phyloP scores from a whole-genome alignment of 2,329 filamentous ascomycete genomes.

The Teratosphaeria gauchensis region DNA sequence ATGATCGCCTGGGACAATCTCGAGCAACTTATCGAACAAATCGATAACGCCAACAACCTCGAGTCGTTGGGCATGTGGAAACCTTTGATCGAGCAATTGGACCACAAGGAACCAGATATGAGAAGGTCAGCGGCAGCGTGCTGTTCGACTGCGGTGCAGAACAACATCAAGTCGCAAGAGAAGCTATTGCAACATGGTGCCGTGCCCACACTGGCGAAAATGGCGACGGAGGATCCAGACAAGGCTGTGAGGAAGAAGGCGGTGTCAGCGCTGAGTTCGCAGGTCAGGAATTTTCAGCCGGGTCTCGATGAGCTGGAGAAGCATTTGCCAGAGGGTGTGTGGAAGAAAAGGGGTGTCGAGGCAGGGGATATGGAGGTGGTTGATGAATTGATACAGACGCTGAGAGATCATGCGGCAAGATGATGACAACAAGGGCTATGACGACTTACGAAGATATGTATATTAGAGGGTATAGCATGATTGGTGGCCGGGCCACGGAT shows the following conservation, averaged over 20 bases:
- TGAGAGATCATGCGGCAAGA: constrained; percentile 21
- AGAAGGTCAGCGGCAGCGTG: constrained; percentile 89
- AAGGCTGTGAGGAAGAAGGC: constrained; percentile 71
- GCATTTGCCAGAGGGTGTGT: constrained; percentile 52
- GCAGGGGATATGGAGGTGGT: constrained; percentile 80
- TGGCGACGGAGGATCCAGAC: constrained; percentile 53
- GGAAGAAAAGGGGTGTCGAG: constrained; percentile 53
- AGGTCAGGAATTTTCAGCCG: constrained; percentile 81
- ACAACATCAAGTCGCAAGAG: constrained; percentile 81
- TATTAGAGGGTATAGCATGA: too few relatives aligned
- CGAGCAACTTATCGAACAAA: constrained; percentile 79
- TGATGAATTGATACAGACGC: constrained; percentile 39
- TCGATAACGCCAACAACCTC: constrained; percentile 97
- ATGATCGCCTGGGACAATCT: constrained; percentile 88
- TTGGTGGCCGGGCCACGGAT: too few relatives aligned
- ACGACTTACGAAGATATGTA: too few relatives aligned
- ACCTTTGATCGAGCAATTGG: constrained; percentile 62
- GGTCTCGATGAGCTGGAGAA: constrained; percentile 57
- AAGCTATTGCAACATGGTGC: constrained; percentile 54
- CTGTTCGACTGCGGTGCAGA: constrained; percentile 88
- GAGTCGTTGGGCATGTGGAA: constrained; percentile 70
- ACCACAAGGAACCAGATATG: constrained; percentile 59
- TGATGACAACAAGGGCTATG: too few relatives aligned
- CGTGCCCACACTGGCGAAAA: constrained; percentile 56
- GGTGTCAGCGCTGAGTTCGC: constrained; percentile 77